Percentiles rank a stretch among this genome's conserved stretches.
These are phyloP conservation scores for Tetrahymena borealis DNA, from an alignment of 73 alveolate species.

Conservation along the genomic window DNA sequence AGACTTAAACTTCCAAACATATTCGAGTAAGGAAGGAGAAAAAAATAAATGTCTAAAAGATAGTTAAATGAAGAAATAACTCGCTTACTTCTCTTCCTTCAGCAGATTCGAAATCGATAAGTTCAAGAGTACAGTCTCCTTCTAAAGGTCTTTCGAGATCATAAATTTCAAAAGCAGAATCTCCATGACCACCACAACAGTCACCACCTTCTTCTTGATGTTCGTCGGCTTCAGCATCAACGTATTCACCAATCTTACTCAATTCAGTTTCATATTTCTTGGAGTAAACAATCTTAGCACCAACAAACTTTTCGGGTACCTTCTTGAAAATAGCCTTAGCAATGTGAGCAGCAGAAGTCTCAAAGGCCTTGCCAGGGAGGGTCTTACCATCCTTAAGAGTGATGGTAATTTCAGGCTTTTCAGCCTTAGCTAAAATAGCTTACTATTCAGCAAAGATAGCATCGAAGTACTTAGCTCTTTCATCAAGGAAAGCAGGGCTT, in stretches of 20 bases:
- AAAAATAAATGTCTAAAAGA: not conserved
- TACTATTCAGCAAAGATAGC: constrained; percentile 42
- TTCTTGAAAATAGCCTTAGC: constrained; percentile 76
- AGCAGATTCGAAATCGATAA: constrained; percentile 89
- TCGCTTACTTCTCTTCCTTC: constrained; percentile 75
- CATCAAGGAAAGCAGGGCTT: constrained; percentile 52
- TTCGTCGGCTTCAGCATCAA: constrained; percentile 82
- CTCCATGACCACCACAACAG: constrained; percentile 29
- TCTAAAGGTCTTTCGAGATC: constrained; percentile 96
- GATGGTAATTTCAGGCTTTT: constrained; percentile 71
- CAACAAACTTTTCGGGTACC: constrained; percentile 78
- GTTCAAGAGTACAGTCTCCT: constrained; percentile 95
- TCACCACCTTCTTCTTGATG: constrained; percentile 42
- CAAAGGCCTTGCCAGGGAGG: constrained; percentile 72
- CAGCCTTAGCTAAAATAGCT: constrained; percentile 39
- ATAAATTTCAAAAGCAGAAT: constrained; percentile 66
- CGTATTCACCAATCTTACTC: constrained; percentile 32
- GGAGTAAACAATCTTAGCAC: constrained; percentile 81
- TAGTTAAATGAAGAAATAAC: not conserved
- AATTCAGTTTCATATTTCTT: constrained; percentile 53
- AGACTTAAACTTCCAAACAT: not conserved
- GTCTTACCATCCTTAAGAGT: constrained; percentile 87
- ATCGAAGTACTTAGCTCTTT: constrained; percentile 50
- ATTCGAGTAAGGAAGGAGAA: not conserved
- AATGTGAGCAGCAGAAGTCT: constrained; percentile 85